A percentile compares a stretch with the other conserved stretches of the same genome.
Evolutionary conservation across 139 green algal species (phyloP).

Genomic region (Coelastrella sp.): DNA sequence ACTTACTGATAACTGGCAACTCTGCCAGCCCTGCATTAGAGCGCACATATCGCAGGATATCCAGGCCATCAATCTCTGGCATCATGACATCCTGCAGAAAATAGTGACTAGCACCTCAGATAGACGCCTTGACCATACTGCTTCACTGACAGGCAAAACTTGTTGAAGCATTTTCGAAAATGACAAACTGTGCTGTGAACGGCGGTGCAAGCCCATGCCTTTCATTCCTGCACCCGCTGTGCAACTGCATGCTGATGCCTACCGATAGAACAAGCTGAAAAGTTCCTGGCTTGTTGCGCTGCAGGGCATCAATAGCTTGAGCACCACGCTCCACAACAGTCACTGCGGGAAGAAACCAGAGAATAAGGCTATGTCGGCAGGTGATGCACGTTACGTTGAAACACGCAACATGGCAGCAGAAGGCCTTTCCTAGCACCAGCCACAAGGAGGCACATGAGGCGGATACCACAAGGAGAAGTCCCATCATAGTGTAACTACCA

Average conservation of each 20-base stretch:
- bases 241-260: no score
- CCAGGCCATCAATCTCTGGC: conserved; percentile 87
- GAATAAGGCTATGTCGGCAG: not conserved
- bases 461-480: not conserved
- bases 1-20: conserved; percentile 91
- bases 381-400: no score
- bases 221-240: no score
- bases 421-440: no score
- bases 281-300: conserved; percentile 64
- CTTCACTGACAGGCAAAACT: no score
- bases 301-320: conserved; percentile 81
- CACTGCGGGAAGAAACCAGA: conserved; percentile 60
- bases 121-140: no score
- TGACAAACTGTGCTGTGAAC: no score
- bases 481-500: no score
- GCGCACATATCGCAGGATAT: conserved; percentile 85
- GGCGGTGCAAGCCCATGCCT: no score
- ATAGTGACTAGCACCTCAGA: not conserved
- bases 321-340: conserved; percentile 78
- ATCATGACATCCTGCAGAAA: conserved; percentile 90
- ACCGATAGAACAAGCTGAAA: conserved; percentile 91
- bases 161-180: no score
- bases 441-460: no score
- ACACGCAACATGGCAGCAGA: no score
- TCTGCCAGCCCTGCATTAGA: conserved; percentile 65